A percentile compares a stretch with the other conserved stretches of the same genome.
phyloP scores from a whole-genome alignment of 2,329 filamentous ascomycete genomes.

The Grosmannia huntii region DNA sequence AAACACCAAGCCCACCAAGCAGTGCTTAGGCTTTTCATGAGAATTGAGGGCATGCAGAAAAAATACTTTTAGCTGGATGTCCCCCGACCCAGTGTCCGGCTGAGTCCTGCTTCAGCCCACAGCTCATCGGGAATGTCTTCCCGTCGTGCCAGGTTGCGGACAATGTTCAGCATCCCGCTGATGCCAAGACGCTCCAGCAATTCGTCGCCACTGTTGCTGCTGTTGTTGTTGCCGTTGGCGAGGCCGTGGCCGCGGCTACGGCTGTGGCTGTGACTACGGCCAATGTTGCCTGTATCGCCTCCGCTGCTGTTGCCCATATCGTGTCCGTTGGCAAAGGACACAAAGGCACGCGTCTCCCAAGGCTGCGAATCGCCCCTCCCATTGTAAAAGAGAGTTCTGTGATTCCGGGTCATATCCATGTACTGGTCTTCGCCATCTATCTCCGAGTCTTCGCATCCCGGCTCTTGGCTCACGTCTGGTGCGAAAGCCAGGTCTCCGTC shows the following conservation, averaged over 20 bases:
- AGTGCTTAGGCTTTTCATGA: neutral
- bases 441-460: conserved; percentile 42
- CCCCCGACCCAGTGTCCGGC: conserved; percentile 28
- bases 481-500: neutral
- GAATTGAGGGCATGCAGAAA: neutral
- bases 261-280: neutral
- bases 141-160: conserved; percentile 55
- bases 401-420: neutral
- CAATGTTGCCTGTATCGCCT: neutral
- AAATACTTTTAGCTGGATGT: neutral
- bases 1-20: neutral
- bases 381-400: neutral
- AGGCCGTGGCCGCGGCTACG: neutral
- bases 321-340: neutral
- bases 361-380: neutral
- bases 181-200: conserved; percentile 25
- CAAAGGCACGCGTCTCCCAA: neutral
- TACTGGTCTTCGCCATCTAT: conserved; percentile 33
- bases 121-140: conserved; percentile 72
- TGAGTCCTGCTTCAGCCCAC: conserved; percentile 62
- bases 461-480: conserved; percentile 26
- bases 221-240: neutral
- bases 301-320: neutral
- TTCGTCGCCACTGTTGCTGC: conserved; percentile 15
- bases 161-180: conserved; percentile 57